Evolutionary conservation across 2,329 filamentous ascomycete species (phyloP).

Genomic region (Dactylellina leptospora): DNA sequence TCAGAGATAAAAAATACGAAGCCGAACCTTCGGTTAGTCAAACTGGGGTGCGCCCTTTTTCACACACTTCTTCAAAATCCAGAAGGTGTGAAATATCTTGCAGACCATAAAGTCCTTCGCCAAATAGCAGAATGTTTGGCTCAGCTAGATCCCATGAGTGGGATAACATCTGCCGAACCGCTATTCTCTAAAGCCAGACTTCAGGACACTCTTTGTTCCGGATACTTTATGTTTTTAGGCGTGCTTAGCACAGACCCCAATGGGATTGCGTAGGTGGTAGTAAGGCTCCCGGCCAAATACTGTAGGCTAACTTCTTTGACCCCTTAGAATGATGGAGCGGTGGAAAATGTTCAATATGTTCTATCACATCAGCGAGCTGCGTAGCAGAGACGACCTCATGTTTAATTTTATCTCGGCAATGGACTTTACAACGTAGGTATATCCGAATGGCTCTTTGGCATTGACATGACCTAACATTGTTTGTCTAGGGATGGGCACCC

Average conservation of each 20-base stretch:
- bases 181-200: conserved; percentile 89
- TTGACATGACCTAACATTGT: conserved; percentile 5
- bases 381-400: conserved; percentile 88
- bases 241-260: conserved; percentile 82
- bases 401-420: conserved; percentile 88
- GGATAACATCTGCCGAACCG: conserved; percentile 80
- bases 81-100: conserved; percentile 84
- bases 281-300: background rate
- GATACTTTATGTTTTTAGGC: conserved; percentile 76
- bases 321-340: conserved; percentile 76
- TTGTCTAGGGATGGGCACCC: conserved; percentile 72
- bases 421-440: conserved; percentile 80
- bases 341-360: conserved; percentile 99
- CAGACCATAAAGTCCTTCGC: conserved; percentile 89
- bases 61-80: conserved; percentile 83
- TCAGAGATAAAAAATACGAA: conserved; percentile 89
- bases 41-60: conserved; percentile 86
- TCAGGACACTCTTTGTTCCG: conserved; percentile 84
- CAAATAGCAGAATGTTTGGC: conserved; percentile 96
- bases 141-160: conserved; percentile 78
- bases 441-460: too few species aligned
- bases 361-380: conserved; percentile 94
- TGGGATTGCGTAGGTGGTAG: conserved; percentile 69
- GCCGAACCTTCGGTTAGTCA: conserved; percentile 91
- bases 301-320: background rate